phyloP scores from a whole-genome alignment of 164 flowering plant genomes.

The grape (Vitis vinifera) region ASM3070453v1 NC_081812.1:14632001-14632500 shows the following conservation, averaged over 20 bases:
- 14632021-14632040: constrained; percentile 76
- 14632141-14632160: constrained; percentile 60
- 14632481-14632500: constrained; percentile 19
- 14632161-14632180: constrained; percentile 63
- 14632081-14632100: constrained; percentile 60
- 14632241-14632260: constrained; percentile 36
- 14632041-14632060: constrained; percentile 51
- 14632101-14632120: constrained; percentile 53
- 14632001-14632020: constrained; percentile 55
- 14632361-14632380: constrained; percentile 32
- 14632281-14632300: constrained; percentile 29
- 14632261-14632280: constrained; percentile 25
- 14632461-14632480: constrained; percentile 23
- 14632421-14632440: constrained; percentile 18
- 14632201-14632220: constrained; percentile 42
- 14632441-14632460: constrained; percentile 29
- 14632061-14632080: constrained; percentile 63
- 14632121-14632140: constrained; percentile 56
- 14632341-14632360: constrained; percentile 27
- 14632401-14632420: constrained; percentile 32
- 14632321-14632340: constrained; percentile 29
- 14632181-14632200: constrained; percentile 54
- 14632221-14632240: constrained; percentile 42
- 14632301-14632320: constrained; percentile 28
- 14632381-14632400: constrained; percentile 32